phyloP scores from a whole-genome alignment of 441 rosid genomes.

The Erodium texanum region DNA sequence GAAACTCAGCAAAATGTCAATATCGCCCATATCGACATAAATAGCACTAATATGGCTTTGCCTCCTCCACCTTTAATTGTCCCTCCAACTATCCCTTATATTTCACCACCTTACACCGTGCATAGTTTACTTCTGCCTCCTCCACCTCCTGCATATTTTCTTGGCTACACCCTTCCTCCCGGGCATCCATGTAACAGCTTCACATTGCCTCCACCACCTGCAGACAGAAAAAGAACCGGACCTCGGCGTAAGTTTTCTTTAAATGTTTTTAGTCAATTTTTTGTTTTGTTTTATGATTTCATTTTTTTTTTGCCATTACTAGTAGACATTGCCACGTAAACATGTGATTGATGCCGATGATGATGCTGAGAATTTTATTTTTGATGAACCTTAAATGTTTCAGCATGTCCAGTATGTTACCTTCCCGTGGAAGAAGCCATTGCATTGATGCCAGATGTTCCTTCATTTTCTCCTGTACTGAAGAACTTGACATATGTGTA shows the following conservation, averaged over 20 bases:
- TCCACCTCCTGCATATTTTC: slow-evolving; percentile 54
- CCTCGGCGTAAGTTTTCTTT: slow-evolving; percentile 60
- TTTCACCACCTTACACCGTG: slow-evolving; percentile 14
- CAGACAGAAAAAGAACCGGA: slow-evolving; percentile 77
- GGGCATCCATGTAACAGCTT: slow-evolving; percentile 74
- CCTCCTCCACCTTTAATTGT: slow-evolving; percentile 4
- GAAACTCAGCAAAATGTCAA: slow-evolving; percentile 42
- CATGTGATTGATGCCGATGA: not conserved
- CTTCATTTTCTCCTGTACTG: slow-evolving; percentile 61
- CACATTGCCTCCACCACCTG: slow-evolving; percentile 87
- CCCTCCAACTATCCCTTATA: slow-evolving; percentile 11
- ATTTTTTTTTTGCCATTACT: not conserved
- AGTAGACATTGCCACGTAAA: not conserved
- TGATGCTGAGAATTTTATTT: not conserved
- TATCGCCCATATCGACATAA: slow-evolving; percentile 35
- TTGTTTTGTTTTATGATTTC: slow-evolving; percentile 5
- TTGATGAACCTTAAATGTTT: slow-evolving; percentile 12
- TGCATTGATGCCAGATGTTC: slow-evolving; percentile 58
- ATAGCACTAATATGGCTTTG: slow-evolving; percentile 21
- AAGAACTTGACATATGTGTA: slow-evolving; percentile 53
- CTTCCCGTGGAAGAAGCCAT: slow-evolving; percentile 77
- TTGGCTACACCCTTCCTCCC: slow-evolving; percentile 71
- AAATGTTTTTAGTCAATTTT: not conserved
- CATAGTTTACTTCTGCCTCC: slow-evolving; percentile 28
- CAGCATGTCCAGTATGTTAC: slow-evolving; percentile 94